phyloP scores from a whole-genome alignment of 805 yeast species.

The Tetrapisispora namnaoensis region DNA sequence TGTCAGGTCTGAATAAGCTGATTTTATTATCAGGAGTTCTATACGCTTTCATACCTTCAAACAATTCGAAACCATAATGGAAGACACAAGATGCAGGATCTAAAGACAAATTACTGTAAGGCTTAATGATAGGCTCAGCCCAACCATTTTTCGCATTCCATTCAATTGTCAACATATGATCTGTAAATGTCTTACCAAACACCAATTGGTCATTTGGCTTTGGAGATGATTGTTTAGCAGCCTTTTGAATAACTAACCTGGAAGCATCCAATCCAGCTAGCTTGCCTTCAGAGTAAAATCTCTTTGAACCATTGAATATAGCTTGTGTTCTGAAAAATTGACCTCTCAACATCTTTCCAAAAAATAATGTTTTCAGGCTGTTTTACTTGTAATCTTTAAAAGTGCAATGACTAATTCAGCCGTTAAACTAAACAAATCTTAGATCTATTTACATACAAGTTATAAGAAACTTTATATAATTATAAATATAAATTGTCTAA shows the following conservation, averaged over 20 bases:
- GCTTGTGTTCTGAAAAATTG: not conserved
- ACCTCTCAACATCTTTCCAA: not conserved
- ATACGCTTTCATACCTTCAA: slow-evolving; percentile 95
- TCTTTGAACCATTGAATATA: not conserved
- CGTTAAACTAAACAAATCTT: no score
- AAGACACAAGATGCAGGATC: slow-evolving; percentile 86
- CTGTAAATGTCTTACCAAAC: slow-evolving; percentile 69
- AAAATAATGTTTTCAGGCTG: not conserved
- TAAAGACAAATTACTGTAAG: slow-evolving; percentile 62
- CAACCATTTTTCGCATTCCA: slow-evolving; percentile 76
- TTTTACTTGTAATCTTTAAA: no score
- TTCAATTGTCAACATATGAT: slow-evolving; percentile 78
- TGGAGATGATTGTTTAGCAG: slow-evolving; percentile 40
- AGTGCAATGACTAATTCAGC: no score
- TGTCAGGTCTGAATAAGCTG: slow-evolving; percentile 82
- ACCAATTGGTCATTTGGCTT: slow-evolving; percentile 51
- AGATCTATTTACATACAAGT: no score
- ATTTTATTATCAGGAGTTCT: slow-evolving; percentile 47
- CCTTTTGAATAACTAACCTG: slow-evolving; percentile 38
- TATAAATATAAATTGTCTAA: no score
- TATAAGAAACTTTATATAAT: no score
- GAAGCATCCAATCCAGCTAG: slow-evolving; percentile 37
- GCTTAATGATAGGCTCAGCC: slow-evolving; percentile 78
- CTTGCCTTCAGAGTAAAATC: slow-evolving; percentile 23
- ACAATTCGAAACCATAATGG: slow-evolving; percentile 90